Evolutionary conservation across 139 green algal genomes (phyloP), one percentile per base, ranked within the genome.

Genomic region (Coelastrella sp.): DNA sequence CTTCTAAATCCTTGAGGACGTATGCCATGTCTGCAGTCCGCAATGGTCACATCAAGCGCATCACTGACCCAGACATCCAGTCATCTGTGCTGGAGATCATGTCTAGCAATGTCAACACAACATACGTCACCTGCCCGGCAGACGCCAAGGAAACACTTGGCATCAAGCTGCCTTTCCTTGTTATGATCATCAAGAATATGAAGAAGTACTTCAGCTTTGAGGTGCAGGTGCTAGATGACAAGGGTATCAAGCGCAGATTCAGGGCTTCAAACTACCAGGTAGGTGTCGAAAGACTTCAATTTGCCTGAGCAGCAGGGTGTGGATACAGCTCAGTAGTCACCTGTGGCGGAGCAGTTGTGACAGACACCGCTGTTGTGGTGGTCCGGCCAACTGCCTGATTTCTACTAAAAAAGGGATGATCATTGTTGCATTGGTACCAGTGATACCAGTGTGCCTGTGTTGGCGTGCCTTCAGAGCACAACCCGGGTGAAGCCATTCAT

Each of bases 171-270:
- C 85, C 98, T 12, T 99, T 99, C 95, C 94, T 99, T 76, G 96
- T 99, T 0, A 97, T 99, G 95, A 98, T 99, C 82, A 96, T 99
- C 91, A 99, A 99, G 91, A 99, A 99, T 93, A 90, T 99, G 49
- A 98, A 99, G 86, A 98, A 98, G 90, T 99, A 98, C 87, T 87
- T 96, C 93, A 97, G 92, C 91, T 99, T 99, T 73, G 98, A 99
- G 93, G 97, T 99, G 35, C 94, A 97, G 88, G 96, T 99, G 19
- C 94, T 99, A 63, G 98, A 99, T 92, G 98, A 99, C 96, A 99
- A 99, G 94, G 98, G 99, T 75, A 96, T 99, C n/a, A 93, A 96
- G 49, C 92, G 98, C 84, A 94, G 98, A n/a, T 99, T 99, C 95
- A 90, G 98, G 7, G 98, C 98, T 8, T 99, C 97, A 68, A 99